Conservation (phyloP, 208 protist genomes). For the Trypanosomatidae sp. region DNA sequence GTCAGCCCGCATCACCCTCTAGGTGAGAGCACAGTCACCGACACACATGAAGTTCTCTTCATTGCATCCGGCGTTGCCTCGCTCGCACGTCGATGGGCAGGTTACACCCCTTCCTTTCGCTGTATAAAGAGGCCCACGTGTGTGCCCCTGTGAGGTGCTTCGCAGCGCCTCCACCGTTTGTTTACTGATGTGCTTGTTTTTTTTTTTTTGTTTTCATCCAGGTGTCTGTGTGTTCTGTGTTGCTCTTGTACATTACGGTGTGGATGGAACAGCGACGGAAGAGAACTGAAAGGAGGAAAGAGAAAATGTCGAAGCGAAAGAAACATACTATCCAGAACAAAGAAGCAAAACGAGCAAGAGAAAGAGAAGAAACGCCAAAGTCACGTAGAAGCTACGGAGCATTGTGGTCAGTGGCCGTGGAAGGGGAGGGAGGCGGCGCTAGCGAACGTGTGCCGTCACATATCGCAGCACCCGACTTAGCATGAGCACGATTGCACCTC, state of each 20-base stretch:
- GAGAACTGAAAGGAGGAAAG: not conserved
- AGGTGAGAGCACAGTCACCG: not conserved
- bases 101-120: not conserved
- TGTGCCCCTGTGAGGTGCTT: not conserved
- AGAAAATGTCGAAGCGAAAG: not conserved
- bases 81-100: not conserved
- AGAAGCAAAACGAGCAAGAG: not conserved
- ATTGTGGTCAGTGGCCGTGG: not conserved
- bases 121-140: not conserved
- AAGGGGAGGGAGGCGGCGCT: too few relatives aligned
- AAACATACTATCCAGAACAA: not conserved
- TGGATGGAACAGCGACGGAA: not conserved
- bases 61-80: not conserved
- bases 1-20: not conserved
- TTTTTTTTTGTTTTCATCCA: not conserved
- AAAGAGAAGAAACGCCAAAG: conserved; percentile 10
- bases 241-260: not conserved
- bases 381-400: conserved; percentile 3
- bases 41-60: not conserved
- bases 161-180: not conserved
- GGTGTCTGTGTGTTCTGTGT: not conserved
- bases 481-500: too few relatives aligned
- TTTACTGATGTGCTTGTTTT: not conserved
- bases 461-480: too few relatives aligned
- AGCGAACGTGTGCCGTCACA: too few relatives aligned